Evolutionary conservation across 2,329 filamentous ascomycete genomes (phyloP).

Genomic region (Pezicula carpinea): DNA sequence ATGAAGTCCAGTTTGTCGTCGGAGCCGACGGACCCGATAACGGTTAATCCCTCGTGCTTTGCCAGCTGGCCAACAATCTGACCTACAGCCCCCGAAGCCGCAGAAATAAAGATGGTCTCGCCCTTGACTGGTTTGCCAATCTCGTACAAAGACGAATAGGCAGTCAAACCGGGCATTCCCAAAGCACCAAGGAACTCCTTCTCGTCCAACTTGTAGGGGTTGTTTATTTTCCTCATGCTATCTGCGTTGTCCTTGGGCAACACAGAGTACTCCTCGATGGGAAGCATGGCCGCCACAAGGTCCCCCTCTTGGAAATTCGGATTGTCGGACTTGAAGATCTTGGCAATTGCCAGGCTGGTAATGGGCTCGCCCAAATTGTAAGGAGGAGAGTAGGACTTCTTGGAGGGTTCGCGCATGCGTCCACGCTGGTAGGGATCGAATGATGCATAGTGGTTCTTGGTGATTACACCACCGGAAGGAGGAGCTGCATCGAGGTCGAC

Average conservation of each 20-base stretch:
- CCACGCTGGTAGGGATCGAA: slow-evolving; percentile 84
- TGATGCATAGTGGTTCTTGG: slow-evolving; percentile 69
- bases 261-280: slow-evolving; percentile 65
- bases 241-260: slow-evolving; percentile 37
- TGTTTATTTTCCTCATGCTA: slow-evolving; percentile 53
- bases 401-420: slow-evolving; percentile 61
- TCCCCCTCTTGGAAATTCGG: slow-evolving; percentile 63
- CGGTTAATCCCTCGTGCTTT: slow-evolving; percentile 68
- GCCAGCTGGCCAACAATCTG: slow-evolving; percentile 73
- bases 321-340: slow-evolving; percentile 66
- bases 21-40: slow-evolving; percentile 72
- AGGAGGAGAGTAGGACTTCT: slow-evolving; percentile 64
- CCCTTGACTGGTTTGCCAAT: slow-evolving; percentile 72
- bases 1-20: slow-evolving; percentile 73
- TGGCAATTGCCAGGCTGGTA: slow-evolving; percentile 57
- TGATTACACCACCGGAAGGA: slow-evolving; percentile 60
- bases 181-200: slow-evolving; percentile 70
- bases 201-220: slow-evolving; percentile 62
- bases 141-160: slow-evolving; percentile 69
- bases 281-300: slow-evolving; percentile 51
- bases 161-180: slow-evolving; percentile 74
- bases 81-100: slow-evolving; percentile 70
- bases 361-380: slow-evolving; percentile 61
- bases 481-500: slow-evolving; percentile 61
- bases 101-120: slow-evolving; percentile 73